Conservation (phyloP, 2,329 filamentous ascomycete genomes). For the Trichoderma citrinoviride region DNA sequence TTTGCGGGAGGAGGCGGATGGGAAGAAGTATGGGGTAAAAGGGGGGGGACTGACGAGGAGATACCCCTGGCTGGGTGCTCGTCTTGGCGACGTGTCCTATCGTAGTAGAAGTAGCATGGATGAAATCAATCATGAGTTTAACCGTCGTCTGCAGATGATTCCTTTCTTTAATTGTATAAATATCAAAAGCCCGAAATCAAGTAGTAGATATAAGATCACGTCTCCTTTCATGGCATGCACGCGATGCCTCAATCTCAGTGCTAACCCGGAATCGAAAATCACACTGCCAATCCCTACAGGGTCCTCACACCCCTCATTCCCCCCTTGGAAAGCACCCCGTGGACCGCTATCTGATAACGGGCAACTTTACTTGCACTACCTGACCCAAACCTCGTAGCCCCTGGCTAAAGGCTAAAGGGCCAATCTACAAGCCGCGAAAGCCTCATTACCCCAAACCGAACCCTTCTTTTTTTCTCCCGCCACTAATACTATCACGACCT, state of each 20-base stretch:
- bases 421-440: neutral
- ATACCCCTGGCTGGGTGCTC: neutral
- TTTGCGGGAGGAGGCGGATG: neutral
- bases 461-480: neutral
- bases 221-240: no score
- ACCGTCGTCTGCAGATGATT: neutral
- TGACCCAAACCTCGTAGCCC: neutral
- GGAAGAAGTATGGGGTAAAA: neutral
- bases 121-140: neutral
- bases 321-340: neutral
- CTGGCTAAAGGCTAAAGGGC: neutral
- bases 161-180: neutral
- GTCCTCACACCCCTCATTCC: neutral
- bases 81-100: no score
- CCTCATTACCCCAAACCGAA: conserved; percentile 1
- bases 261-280: neutral
- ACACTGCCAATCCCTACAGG: neutral
- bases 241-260: neutral
- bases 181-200: neutral
- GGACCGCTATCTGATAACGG: neutral
- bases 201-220: neutral
- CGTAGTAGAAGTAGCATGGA: no score
- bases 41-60: neutral
- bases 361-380: neutral
- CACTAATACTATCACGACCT: neutral